Base-by-base conservation (phyloP, 768 basidiomycete species). In the Pleurotus ostreatus region DNA sequence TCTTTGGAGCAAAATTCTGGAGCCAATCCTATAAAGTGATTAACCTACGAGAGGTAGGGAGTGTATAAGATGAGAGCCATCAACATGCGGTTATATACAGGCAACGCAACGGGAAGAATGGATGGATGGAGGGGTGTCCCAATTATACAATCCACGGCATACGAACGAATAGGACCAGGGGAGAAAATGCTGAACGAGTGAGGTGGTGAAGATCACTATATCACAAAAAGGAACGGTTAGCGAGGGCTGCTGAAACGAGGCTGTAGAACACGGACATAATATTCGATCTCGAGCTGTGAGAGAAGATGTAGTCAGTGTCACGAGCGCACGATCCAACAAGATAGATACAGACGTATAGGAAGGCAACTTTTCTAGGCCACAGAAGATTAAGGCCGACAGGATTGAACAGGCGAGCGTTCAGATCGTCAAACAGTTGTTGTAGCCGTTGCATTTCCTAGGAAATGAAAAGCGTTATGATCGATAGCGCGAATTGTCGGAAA, bases 221-320 rank as follows among this genome's bases (percentile, higher is more conserved):
- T 16, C n/a, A 18, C 5, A 44, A 40, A 4, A 15, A 41, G 25
- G 41, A n/a, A 39, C 15, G 51, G 18, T 53, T 53, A 53, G 16
- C 39, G 18, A 40, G 39, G 41, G 22, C 6, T 5, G 15, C 15
- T 15, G 20, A 25, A 22, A 41, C n/a, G 46, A 46, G 15, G 51
- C 59, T 61, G 65, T 59, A 59, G 51, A 52, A 43, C 11, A 81
- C 89, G 74, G 55, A 91, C 89, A 71, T 94, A 94, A 73, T 94
- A 94, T 65, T 98, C 95, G 57, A 98, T 91, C 75, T 98, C 95
- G 63, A 98, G 79, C 95, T 98, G 63, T 46, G 46, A 26, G 8
- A 5, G 39, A 51, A 54, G 46, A 49, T 57, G 58, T 57, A 59
- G 49, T 51, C 59, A 56, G 60, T 45, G 12, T 22, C 20, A 56